Base-by-base conservation (phyloP, 2,329 filamentous ascomycete species). In the Drechslerella stenobrocha region DNA sequence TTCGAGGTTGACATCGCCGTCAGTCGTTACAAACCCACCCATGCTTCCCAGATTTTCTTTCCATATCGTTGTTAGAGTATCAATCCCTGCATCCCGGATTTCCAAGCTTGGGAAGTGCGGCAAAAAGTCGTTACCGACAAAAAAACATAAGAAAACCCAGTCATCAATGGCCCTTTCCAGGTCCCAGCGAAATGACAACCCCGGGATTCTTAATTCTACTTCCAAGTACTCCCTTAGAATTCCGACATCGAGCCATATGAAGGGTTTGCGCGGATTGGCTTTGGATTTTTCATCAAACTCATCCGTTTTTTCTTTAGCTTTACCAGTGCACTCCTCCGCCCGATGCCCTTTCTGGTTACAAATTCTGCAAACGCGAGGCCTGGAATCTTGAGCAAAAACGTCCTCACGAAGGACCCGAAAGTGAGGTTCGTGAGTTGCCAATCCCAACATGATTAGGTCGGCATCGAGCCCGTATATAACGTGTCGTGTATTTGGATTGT, bases 81-180 rank as follows among this genome's bases (percentile, higher is more conserved):
- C 92, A 74, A 98, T 98, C 48, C 92, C 92, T 75, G 96, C 91
- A 75, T 98, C 93, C 67, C 93, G 85, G 76, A 98, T 97, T 76
- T 97, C 93, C 63, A 98, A 82, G 73, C 92, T 95, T n/a, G 93
- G 93, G 63, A 98, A 80, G 81, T 98, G 93, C 51, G 93, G 93
- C 72, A 98, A 79, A 79, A 98, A 98, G 79, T 98, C 95, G 77
- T 98, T 98, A 72, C 92, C 92, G 59, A 97, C 92, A 76, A 97
- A 97, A 79, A 95, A 97, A 78, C 92, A 97, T 85, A 97, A 93
- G 76, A 97, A 97, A 11, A 97, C 90, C 93, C 92, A 97, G 75
- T 97, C 92, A 77, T 97, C 93, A 64, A 97, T 83, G 23, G 91
- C 91, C 71, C 93, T 86, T 77, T 98, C 93, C 44, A 98, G 81